phyloP scores from a whole-genome alignment of 768 basidiomycete genomes.

The Hygrophorus russula region DNA sequence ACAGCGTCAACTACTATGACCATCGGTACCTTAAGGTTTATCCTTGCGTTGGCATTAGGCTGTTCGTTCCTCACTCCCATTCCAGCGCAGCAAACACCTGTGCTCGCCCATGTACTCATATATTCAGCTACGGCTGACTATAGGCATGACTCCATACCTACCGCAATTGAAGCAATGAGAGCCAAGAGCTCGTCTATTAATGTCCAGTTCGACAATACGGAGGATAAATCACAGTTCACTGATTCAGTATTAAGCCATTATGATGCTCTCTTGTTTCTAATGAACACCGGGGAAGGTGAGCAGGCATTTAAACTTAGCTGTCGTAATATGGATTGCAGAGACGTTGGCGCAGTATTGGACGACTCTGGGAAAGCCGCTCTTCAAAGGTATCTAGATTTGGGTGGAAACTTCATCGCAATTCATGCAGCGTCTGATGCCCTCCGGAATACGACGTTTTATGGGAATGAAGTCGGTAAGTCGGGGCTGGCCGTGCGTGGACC shows the following conservation, averaged over 20 bases:
- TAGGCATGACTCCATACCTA: constrained; percentile 69
- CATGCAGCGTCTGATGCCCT: constrained; percentile 58
- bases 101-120: constrained; percentile 35
- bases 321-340: neutral
- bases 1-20: neutral
- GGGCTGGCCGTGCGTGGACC: neutral
- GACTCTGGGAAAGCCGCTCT: constrained; percentile 47
- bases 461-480: constrained; percentile 40
- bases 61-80: constrained; percentile 1
- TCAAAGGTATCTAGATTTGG: constrained; percentile 49
- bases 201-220: constrained; percentile 51
- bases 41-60: neutral
- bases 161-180: constrained; percentile 48
- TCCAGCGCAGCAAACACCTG: constrained; percentile 8
- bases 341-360: constrained; percentile 40
- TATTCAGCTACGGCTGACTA: constrained; percentile 53
- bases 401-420: constrained; percentile 62
- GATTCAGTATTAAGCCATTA: constrained; percentile 41
- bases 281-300: constrained; percentile 58
- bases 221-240: constrained; percentile 47
- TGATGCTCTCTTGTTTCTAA: constrained; percentile 60
- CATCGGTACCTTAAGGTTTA: neutral
- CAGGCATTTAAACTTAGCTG: neutral
- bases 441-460: constrained; percentile 45
- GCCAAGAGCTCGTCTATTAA: constrained; percentile 32